These are phyloP conservation scores for Breviolum minutum DNA, from an alignment of 73 alveolate genomes.

Conservation along the genomic window DNA sequence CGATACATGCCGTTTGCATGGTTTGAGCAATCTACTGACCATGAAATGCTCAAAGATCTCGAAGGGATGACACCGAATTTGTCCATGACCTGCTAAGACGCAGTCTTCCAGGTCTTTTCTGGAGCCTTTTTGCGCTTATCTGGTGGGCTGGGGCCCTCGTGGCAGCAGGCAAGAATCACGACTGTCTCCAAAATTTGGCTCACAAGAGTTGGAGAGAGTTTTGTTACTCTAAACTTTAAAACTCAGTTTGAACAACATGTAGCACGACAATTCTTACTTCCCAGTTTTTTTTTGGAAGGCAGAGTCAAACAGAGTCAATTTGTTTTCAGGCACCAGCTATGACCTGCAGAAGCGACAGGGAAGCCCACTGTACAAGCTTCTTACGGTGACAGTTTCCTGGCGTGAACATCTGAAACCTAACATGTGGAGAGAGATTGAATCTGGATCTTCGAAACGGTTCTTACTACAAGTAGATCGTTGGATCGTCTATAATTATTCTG, in stretches of 20 bases:
- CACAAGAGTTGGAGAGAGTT: background rate
- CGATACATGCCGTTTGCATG: background rate
- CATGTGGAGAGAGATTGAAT: no score
- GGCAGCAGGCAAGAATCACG: slow-evolving; percentile 30
- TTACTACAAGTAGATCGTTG: no score
- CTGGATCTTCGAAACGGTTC: no score
- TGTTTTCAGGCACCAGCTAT: slow-evolving; percentile 10
- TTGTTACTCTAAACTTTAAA: no score
- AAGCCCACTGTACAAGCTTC: slow-evolving; percentile 65
- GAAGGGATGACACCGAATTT: background rate
- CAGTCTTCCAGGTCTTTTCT: background rate
- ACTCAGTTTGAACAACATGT: background rate
- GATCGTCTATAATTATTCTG: no score
- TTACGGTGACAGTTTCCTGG: slow-evolving; percentile 21
- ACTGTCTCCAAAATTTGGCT: background rate
- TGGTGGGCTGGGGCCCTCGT: background rate
- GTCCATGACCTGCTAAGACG: background rate
- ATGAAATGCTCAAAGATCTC: background rate
- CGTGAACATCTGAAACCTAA: no score
- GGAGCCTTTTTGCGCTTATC: slow-evolving; percentile 13
- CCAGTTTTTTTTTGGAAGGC: background rate
- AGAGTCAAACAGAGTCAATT: background rate
- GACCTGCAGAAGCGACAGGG: slow-evolving; percentile 49
- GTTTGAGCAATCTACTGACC: background rate
- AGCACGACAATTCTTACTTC: background rate